These are phyloP conservation scores for Alnus glutinosa DNA, from an alignment of 306 rosid genomes.

Conservation along the genomic window DNA sequence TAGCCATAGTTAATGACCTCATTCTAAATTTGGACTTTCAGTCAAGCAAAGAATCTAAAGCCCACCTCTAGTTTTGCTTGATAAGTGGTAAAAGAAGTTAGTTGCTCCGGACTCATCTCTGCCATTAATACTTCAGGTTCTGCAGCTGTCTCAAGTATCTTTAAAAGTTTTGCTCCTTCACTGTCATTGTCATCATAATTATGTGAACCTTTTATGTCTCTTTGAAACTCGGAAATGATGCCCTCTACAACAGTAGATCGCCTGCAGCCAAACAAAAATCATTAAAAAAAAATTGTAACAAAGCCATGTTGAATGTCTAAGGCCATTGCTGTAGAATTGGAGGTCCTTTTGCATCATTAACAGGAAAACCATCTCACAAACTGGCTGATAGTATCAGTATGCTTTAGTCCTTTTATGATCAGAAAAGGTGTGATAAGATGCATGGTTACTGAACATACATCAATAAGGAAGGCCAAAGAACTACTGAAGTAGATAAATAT, in stretches of 20 bases:
- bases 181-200: constrained; percentile 52
- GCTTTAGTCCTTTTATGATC: neutral
- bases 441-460: neutral
- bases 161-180: constrained; percentile 82
- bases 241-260: constrained; percentile 66
- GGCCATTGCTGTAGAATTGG: neutral
- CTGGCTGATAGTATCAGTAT: neutral
- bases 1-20: constrained; percentile 33
- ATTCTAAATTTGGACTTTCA: constrained; percentile 24
- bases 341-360: neutral
- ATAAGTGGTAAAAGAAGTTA: constrained; percentile 66
- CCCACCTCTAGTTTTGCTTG: constrained; percentile 74
- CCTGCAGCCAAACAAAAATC: constrained; percentile 48
- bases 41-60: constrained; percentile 24
- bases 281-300: neutral
- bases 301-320: neutral
- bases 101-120: constrained; percentile 86
- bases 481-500: neutral
- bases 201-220: constrained; percentile 43
- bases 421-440: neutral
- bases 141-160: constrained; percentile 73
- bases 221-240: constrained; percentile 60
- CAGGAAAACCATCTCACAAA: neutral
- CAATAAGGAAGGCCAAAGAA: neutral
- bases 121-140: constrained; percentile 95